Conservation (phyloP, 2,329 filamentous ascomycete genomes). For the Ophiosphaerella herpotricha region DNA sequence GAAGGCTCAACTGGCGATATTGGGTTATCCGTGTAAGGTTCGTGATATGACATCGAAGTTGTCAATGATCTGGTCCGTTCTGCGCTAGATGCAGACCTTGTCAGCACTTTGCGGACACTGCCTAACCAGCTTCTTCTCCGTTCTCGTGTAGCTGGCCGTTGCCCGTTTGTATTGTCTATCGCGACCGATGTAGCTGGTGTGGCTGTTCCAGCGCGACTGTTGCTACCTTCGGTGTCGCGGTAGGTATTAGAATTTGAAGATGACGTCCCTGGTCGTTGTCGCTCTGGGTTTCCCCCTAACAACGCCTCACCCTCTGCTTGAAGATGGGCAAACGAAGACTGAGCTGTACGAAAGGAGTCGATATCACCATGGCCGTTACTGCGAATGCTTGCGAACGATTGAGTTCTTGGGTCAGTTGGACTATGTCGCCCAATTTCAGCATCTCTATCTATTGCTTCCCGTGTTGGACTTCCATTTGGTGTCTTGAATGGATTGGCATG, state of each 20-base stretch:
- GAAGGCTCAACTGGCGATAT: conserved; percentile 11
- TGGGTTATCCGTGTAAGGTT: conserved; percentile 38
- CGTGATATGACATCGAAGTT: conserved; percentile 25
- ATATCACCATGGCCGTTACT: conserved; percentile 46
- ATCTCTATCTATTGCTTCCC: conserved; percentile 17
- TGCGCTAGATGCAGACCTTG: conserved; percentile 30
- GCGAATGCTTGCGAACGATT: conserved; percentile 44
- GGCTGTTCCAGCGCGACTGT: conserved; percentile 28
- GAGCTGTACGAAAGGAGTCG: conserved; percentile 58
- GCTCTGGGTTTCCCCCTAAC: conserved; percentile 50
- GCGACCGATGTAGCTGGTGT: conserved; percentile 33
- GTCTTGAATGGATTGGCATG: conserved; percentile 39
- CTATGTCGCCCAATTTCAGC: conserved; percentile 24
- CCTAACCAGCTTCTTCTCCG: conserved; percentile 45
- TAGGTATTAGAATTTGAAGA: conserved; percentile 32
- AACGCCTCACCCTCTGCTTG: conserved; percentile 59
- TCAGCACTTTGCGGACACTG: conserved; percentile 42
- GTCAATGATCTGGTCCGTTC: conserved; percentile 37
- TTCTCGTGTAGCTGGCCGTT: conserved; percentile 22
- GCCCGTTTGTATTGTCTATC: conserved; percentile 17
- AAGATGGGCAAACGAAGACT: conserved; percentile 54
- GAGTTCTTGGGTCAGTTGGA: conserved; percentile 27
- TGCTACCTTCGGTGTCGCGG: conserved; percentile 27
- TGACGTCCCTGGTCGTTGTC: conserved; percentile 35
- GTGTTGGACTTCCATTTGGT: conserved; percentile 39